Conservation (phyloP, 306 rosid genomes). For the Ziziphus jujuba region DNA sequence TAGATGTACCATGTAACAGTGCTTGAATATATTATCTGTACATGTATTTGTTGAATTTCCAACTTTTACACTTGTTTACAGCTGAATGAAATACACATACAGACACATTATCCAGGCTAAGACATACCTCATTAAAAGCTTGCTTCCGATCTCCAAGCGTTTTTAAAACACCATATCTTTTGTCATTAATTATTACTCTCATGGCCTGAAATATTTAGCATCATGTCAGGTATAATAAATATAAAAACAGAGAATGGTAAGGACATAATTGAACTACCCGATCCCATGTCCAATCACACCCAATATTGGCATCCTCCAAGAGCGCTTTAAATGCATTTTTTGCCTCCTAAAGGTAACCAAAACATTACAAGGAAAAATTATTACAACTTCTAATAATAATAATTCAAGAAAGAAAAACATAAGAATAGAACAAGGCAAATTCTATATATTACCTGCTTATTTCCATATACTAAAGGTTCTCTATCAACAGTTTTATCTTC, state of each 20-base stretch:
- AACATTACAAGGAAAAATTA: background rate
- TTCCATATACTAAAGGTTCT: conserved; percentile 58
- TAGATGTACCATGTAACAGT: background rate
- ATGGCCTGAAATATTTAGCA: conserved; percentile 58
- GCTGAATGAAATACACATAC: too few relatives aligned
- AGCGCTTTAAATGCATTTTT: conserved; percentile 83
- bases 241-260: background rate
- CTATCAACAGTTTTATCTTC: conserved; percentile 72
- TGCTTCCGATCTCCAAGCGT: conserved; percentile 95
- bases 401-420: conserved; percentile 22
- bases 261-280: conserved; percentile 56
- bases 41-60: too few relatives aligned
- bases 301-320: conserved; percentile 78
- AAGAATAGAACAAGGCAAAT: conserved; percentile 19
- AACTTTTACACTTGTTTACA: too few relatives aligned
- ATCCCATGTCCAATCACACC: conserved; percentile 98
- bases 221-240: conserved; percentile 17
- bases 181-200: conserved; percentile 87
- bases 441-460: conserved; percentile 59
- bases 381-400: conserved; percentile 9
- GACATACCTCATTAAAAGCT: conserved; percentile 86
- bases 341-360: conserved; percentile 65
- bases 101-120: too few relatives aligned
- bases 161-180: conserved; percentile 83
- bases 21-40: too few relatives aligned